A percentile compares a stretch with the other conserved stretches of the same genome.
These are phyloP conservation scores for Cystobasidium ongulense DNA, from an alignment of 768 basidiomycete genomes.

Conservation along the genomic window DNA sequence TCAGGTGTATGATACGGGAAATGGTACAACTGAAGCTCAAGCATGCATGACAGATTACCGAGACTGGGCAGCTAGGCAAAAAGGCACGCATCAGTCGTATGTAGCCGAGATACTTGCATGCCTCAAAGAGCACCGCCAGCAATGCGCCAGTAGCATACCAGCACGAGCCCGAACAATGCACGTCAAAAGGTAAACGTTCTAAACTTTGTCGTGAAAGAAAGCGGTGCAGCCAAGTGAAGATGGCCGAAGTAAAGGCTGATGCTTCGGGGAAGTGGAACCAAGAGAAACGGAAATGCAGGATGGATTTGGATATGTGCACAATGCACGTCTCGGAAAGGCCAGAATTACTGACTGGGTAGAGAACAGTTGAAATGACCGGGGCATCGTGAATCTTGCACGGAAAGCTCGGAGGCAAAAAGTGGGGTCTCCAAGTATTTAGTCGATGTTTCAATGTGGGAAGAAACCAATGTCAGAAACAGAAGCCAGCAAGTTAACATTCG, in stretches of 20 bases:
- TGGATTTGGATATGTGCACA: neutral
- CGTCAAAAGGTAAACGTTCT: too few relatives aligned
- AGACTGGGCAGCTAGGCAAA: too few relatives aligned
- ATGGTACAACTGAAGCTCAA: too few relatives aligned
- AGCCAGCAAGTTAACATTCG: too few relatives aligned
- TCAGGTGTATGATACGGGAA: too few relatives aligned
- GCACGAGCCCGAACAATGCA: too few relatives aligned
- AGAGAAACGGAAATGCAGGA: too few relatives aligned
- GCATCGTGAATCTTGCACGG: neutral
- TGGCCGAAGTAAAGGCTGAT: neutral
- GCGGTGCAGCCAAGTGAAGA: neutral
- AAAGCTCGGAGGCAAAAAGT: neutral
- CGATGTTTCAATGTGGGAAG: neutral
- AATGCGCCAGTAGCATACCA: too few relatives aligned
- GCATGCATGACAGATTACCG: too few relatives aligned
- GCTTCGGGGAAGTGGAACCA: neutral
- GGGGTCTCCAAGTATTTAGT: neutral
- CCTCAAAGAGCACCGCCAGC: too few relatives aligned
- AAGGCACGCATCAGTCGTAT: too few relatives aligned
- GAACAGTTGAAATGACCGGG: neutral
- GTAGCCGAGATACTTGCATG: too few relatives aligned
- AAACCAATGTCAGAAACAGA: neutral
- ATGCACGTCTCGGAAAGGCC: neutral
- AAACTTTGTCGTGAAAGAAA: neutral
- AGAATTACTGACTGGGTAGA: neutral